phyloP scores from a whole-genome alignment of 345 rosid species.

The Salix udensis region DNA sequence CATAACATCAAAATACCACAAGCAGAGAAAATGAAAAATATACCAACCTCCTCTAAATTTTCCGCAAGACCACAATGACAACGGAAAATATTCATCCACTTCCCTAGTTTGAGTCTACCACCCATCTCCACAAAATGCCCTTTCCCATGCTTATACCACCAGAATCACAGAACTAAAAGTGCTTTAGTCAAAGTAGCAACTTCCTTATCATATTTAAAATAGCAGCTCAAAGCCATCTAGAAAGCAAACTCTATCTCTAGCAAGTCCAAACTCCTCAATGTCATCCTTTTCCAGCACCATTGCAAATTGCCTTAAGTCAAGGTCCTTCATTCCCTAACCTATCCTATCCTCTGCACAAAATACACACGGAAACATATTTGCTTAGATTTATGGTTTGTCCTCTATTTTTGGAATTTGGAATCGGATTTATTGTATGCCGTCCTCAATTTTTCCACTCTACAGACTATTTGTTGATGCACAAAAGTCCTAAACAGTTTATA shows the following conservation, averaged over 20 bases:
- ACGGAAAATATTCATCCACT: neutral
- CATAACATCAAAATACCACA: neutral
- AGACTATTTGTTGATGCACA: neutral
- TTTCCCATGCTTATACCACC: neutral
- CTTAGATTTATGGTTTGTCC: neutral
- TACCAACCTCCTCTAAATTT: neutral
- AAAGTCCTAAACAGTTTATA: neutral
- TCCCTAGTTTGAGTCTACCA: neutral
- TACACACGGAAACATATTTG: neutral
- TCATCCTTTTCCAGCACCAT: neutral
- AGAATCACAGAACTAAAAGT: neutral
- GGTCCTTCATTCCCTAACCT: conserved; percentile 3
- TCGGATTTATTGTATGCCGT: neutral
- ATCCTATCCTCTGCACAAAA: neutral
- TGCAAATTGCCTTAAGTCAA: neutral
- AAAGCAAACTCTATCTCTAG: neutral
- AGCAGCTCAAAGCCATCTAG: conserved; percentile 1
- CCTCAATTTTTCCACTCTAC: neutral
- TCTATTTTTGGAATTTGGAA: neutral
- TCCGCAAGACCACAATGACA: neutral
- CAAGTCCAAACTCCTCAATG: neutral
- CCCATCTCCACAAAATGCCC: neutral
- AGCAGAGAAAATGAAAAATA: neutral
- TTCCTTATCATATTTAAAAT: neutral
- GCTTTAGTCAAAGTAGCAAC: neutral